Conservation (phyloP, 1,284 basidiomycete genomes). For the Tilletia caries region DNA sequence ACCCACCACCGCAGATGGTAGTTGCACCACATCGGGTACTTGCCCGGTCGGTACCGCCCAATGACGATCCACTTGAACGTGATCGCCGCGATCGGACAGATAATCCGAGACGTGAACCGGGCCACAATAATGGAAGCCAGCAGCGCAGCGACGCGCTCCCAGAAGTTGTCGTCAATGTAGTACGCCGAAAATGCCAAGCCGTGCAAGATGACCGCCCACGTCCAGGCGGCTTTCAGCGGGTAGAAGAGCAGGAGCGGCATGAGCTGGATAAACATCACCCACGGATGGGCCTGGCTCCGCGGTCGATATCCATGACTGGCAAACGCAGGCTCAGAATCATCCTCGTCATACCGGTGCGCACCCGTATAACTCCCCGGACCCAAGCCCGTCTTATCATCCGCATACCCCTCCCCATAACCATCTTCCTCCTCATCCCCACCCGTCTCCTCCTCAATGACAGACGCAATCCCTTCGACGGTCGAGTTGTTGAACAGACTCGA, state of each 20-base stretch:
- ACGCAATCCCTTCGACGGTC: slow-evolving; percentile 49
- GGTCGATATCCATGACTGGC: slow-evolving; percentile 48
- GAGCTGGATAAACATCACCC: slow-evolving; percentile 47
- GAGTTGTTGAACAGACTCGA: slow-evolving; percentile 52
- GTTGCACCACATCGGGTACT: slow-evolving; percentile 54
- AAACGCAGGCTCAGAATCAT: slow-evolving; percentile 42
- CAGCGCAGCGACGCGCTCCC: slow-evolving; percentile 51
- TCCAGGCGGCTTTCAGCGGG: slow-evolving; percentile 53
- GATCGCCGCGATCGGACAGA: slow-evolving; percentile 51
- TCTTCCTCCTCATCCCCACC: slow-evolving; percentile 44
- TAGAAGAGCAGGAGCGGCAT: slow-evolving; percentile 53
- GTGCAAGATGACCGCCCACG: slow-evolving; percentile 53
- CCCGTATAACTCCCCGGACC: slow-evolving; percentile 31
- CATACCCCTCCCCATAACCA: slow-evolving; percentile 41
- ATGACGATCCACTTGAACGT: slow-evolving; percentile 54
- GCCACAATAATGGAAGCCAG: slow-evolving; percentile 49
- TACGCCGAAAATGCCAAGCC: slow-evolving; percentile 52
- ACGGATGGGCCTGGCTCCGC: slow-evolving; percentile 50
- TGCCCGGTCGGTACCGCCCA: slow-evolving; percentile 50
- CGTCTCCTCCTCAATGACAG: slow-evolving; percentile 46
- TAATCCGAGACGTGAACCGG: slow-evolving; percentile 51
- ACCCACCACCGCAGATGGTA: slow-evolving; percentile 54
- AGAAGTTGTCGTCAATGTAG: slow-evolving; percentile 53
- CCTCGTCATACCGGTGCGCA: slow-evolving; percentile 50
- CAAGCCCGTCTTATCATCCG: slow-evolving; percentile 47